Conservation (phyloP, 1,139 yeast species). For the Yamadazyma atmosphaerica region DNA sequence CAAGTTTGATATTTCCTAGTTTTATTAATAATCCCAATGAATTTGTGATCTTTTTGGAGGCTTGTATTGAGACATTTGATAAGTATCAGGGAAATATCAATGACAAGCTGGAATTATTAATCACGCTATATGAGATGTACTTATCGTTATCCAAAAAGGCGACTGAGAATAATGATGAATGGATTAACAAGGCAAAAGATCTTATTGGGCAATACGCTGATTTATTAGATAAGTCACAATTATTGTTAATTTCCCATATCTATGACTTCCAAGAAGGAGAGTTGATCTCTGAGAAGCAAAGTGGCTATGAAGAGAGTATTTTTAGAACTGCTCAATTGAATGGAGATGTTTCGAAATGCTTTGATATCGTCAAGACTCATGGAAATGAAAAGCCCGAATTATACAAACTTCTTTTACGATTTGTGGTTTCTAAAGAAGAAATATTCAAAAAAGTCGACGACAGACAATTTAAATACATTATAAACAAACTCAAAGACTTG, state of each 20-base stretch:
- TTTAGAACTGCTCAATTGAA: slow-evolving; percentile 65
- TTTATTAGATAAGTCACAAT: slow-evolving; percentile 56
- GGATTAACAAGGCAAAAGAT: slow-evolving; percentile 66
- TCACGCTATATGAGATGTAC: slow-evolving; percentile 83
- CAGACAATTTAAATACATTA: slow-evolving; percentile 48
- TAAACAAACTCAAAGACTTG: slow-evolving; percentile 53
- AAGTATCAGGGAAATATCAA: slow-evolving; percentile 68
- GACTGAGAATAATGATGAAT: slow-evolving; percentile 32
- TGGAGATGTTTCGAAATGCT: slow-evolving; percentile 57
- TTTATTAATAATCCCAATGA: slow-evolving; percentile 83
- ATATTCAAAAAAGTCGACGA: slow-evolving; percentile 56
- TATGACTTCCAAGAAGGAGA: slow-evolving; percentile 57
- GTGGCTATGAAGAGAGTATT: slow-evolving; percentile 60
- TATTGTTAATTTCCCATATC: slow-evolving; percentile 67
- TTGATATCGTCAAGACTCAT: slow-evolving; percentile 55
- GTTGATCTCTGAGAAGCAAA: slow-evolving; percentile 30
- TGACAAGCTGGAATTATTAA: slow-evolving; percentile 70
- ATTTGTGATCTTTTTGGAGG: slow-evolving; percentile 91
- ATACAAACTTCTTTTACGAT: slow-evolving; percentile 64
- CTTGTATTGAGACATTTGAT: slow-evolving; percentile 80
- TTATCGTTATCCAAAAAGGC: slow-evolving; percentile 54
- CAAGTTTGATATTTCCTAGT: slow-evolving; percentile 81
- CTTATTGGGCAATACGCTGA: slow-evolving; percentile 47
- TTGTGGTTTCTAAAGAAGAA: slow-evolving; percentile 58
- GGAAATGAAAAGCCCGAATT: slow-evolving; percentile 66